A percentile compares a stretch with the other conserved stretches of the same genome.
phyloP scores from a whole-genome alignment of 257 asterid genomes.

The Solanum sitiens region DNA sequence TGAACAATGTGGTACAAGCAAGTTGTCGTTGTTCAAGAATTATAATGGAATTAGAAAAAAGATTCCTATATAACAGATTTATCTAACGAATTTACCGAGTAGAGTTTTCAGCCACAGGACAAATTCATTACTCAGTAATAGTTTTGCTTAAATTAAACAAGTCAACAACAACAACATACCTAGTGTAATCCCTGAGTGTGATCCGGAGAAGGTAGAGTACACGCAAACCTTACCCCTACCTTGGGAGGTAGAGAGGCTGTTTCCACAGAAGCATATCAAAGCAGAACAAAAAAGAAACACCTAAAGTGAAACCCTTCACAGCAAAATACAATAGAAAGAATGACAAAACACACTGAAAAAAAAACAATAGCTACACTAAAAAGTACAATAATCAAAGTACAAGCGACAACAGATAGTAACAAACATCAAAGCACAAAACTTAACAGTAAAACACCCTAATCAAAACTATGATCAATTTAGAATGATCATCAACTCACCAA shows the following conservation, averaged over 20 bases:
- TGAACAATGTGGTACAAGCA: not conserved
- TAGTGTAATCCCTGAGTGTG: not conserved
- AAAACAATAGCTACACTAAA: not conserved
- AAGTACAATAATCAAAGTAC: not conserved
- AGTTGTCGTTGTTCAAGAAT: not conserved
- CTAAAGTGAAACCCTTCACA: not conserved
- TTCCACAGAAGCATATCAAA: not conserved
- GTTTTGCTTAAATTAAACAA: not conserved
- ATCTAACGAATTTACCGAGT: not conserved
- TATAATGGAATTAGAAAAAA: not conserved
- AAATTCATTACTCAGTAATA: not conserved
- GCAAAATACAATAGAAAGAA: not conserved
- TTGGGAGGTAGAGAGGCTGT: not conserved
- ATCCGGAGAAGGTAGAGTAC: not conserved
- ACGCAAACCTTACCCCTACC: not conserved
- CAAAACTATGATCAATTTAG: not conserved
- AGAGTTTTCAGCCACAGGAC: not conserved
- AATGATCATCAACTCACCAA: not conserved
- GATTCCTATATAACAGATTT: not conserved
- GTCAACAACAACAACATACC: not conserved
- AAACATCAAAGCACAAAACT: not conserved
- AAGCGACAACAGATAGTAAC: not conserved
- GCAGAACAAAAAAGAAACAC: not conserved
- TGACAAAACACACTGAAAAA: not conserved
- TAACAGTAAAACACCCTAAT: not conserved